These are phyloP conservation scores for Syzygium aqueum DNA, from an alignment of 345 rosid species.

Conservation along the genomic window DNA sequence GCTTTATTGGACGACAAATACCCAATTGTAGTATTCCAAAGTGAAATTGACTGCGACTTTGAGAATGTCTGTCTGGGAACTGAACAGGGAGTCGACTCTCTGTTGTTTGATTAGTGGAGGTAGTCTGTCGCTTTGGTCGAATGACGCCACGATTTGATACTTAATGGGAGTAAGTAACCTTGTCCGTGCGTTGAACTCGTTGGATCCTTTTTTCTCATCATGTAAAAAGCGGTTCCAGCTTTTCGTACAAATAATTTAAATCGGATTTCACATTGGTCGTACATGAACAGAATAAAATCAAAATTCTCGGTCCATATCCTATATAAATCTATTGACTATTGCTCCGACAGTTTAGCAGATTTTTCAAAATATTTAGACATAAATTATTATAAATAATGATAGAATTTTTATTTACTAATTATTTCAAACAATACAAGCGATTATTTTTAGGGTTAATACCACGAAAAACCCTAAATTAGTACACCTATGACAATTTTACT, in stretches of 20 bases:
- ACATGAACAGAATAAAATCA: neutral
- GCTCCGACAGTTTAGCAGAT: too few species aligned
- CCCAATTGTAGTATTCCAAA: neutral
- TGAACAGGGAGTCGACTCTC: neutral
- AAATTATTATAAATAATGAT: neutral
- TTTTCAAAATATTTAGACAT: neutral
- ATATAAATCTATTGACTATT: too few species aligned
- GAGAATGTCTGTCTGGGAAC: neutral
- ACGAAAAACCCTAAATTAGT: too few species aligned
- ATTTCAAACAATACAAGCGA: neutral
- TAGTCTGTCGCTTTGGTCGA: neutral
- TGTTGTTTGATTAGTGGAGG: neutral
- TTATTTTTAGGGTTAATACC: too few species aligned
- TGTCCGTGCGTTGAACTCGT: neutral
- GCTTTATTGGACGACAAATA: neutral
- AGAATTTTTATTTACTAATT: fast-evolving
- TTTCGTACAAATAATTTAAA: neutral
- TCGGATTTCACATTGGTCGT: neutral
- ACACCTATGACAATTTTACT: too few species aligned
- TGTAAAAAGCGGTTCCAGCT: neutral
- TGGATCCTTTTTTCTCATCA: neutral
- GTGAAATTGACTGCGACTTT: neutral
- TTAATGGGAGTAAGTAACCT: neutral
- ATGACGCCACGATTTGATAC: neutral
- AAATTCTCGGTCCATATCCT: neutral